phyloP scores from a whole-genome alignment of 805 yeast genomes.

The Wickerhamomyces bovis region DNA sequence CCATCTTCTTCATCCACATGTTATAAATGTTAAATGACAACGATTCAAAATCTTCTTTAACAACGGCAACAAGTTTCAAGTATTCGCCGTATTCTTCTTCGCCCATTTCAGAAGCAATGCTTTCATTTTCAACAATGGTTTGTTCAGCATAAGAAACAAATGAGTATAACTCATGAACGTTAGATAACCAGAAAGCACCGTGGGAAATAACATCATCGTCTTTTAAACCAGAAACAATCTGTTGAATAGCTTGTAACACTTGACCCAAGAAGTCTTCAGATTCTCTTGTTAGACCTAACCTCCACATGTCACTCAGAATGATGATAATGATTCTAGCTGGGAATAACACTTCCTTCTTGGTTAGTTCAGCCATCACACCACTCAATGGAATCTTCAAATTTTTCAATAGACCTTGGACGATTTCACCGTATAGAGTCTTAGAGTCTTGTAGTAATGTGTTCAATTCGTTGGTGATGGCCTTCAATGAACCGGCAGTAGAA shows the following conservation, averaged over 20 bases:
- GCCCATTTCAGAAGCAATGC: slow-evolving; percentile 76
- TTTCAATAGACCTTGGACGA: slow-evolving; percentile 78
- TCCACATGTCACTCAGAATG: slow-evolving; percentile 95
- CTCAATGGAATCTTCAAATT: slow-evolving; percentile 83
- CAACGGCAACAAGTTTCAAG: slow-evolving; percentile 80
- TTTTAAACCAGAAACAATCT: slow-evolving; percentile 67
- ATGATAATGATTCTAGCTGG: slow-evolving; percentile 94
- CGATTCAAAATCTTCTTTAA: slow-evolving; percentile 90
- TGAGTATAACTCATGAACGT: slow-evolving; percentile 91
- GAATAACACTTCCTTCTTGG: slow-evolving; percentile 87
- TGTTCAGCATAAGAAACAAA: slow-evolving; percentile 92
- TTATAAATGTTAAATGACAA: slow-evolving; percentile 90
- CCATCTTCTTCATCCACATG: slow-evolving; percentile 95
- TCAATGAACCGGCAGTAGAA: slow-evolving; percentile 40
- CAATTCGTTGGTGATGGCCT: slow-evolving; percentile 70
- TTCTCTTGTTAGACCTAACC: slow-evolving; percentile 88
- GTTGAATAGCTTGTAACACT: slow-evolving; percentile 81
- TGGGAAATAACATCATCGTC: slow-evolving; percentile 85
- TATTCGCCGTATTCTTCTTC: slow-evolving; percentile 88
- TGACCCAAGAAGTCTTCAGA: slow-evolving; percentile 88
- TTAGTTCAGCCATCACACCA: slow-evolving; percentile 74
- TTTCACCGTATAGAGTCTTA: slow-evolving; percentile 68
- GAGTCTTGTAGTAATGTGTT: slow-evolving; percentile 68
- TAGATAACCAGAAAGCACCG: slow-evolving; percentile 97
- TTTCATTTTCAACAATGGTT: slow-evolving; percentile 82